Evolutionary conservation across 768 basidiomycete species (phyloP).

Genomic region (Gymnopilus dilepis): DNA sequence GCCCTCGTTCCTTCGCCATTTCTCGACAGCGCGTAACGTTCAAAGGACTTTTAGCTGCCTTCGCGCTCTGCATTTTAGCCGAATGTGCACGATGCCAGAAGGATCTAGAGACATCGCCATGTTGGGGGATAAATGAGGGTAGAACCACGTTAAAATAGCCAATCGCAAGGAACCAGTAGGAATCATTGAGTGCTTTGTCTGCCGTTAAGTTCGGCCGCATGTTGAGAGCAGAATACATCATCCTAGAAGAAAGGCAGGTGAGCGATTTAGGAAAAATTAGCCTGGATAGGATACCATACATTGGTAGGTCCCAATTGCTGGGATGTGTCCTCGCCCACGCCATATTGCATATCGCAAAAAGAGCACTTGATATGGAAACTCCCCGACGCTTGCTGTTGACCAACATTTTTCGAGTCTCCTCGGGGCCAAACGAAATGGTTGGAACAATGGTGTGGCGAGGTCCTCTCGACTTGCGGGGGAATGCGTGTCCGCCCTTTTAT

Average conservation of each 20-base stretch:
- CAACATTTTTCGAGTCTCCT: constrained; percentile 65
- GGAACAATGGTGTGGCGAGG: constrained; percentile 70
- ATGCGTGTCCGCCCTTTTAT: constrained; percentile 72
- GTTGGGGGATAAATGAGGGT: constrained; percentile 68
- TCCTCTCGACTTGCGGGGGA: constrained; percentile 54
- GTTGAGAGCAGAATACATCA: constrained; percentile 90
- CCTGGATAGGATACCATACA: constrained; percentile 37
- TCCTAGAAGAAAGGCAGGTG: constrained; percentile 37
- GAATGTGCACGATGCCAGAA: constrained; percentile 80
- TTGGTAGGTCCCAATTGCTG: constrained; percentile 53
- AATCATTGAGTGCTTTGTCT: constrained; percentile 52
- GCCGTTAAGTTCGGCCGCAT: constrained; percentile 63
- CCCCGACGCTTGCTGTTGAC: constrained; percentile 72
- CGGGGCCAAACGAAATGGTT: constrained; percentile 61
- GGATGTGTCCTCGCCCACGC: constrained; percentile 67
- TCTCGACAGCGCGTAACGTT: constrained; percentile 62
- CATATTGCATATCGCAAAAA: constrained; percentile 78
- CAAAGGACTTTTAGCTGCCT: constrained; percentile 68
- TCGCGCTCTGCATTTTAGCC: constrained; percentile 71
- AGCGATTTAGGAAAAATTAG: background rate
- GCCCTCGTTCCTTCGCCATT: constrained; percentile 69
- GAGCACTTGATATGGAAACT: constrained; percentile 75
- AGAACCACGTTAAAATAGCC: constrained; percentile 85
- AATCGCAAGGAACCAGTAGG: constrained; percentile 84
- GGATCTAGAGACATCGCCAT: constrained; percentile 42